Base-by-base conservation (phyloP, 768 basidiomycete genomes). In the Serendipita sp. region DNA sequence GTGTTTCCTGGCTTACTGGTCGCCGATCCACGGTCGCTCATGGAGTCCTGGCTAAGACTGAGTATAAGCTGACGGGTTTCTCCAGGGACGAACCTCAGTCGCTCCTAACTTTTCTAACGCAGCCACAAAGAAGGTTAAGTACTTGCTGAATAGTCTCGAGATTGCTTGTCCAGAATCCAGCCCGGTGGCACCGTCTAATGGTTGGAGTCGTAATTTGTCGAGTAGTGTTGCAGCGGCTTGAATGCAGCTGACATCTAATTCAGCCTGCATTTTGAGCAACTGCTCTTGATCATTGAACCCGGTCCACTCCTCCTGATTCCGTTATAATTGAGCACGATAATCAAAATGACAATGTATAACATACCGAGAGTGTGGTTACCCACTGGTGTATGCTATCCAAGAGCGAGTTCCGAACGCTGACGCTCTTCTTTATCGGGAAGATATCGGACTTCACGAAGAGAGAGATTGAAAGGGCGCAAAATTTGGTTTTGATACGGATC, bases 361-460 rank as follows among this genome's bases (percentile, higher is more conserved):
- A 30, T 30, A 66, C 65, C 8, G 37, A 28, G 24, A n/a, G 70
- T 4, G 69, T 68, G 46, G 79, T 78, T 3, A 70, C 72, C 92
- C 92, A 95, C 48, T 86, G 84, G 71, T 86, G 77, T n/a, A 94
- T 76, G 37, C 81, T 79, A 66, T 93, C 89, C 30, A 92, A 77
- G 45, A 92, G 81, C 44, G 79, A 78, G 71, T 89, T 86, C 11
- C 89, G 82, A 13, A 83, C 78, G 64, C 75, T 73, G 66, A 78
- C 82, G 69, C 89, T 87, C 72, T 85, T 88, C 15, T 84, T 84
- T 68, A 87, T 72, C 28, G 79, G 79, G 24, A 90, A 72, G 4
- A 78, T 76, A 64, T 86, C 86, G 2, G 78, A 76, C 28, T 84
- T 82, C 45, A 79, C 78, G 69, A 86, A 84, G 15, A 86, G 78